Conservation (phyloP, 352 stramenopile genomes). For the Salisapilia sapeloensis region DNA sequence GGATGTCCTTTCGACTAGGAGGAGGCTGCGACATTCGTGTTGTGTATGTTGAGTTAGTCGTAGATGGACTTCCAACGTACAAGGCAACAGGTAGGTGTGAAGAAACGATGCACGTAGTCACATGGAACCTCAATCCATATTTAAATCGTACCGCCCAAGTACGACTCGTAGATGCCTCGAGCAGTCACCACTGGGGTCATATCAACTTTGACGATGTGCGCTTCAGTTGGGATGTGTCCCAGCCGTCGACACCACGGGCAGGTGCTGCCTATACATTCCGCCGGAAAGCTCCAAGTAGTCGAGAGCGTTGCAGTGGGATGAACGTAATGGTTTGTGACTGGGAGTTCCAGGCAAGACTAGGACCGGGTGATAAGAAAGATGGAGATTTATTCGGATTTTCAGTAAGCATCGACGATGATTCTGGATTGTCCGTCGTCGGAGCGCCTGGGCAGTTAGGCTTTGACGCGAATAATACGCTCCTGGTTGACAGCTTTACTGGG, state of each 20-base stretch:
- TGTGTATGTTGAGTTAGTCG: conserved; percentile 88
- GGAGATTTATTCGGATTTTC: conserved; percentile 76
- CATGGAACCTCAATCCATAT: conserved; percentile 82
- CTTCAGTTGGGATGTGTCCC: conserved; percentile 83
- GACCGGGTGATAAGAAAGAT: conserved; percentile 79
- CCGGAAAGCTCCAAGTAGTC: conserved; percentile 26
- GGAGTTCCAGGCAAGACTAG: conserved; percentile 77
- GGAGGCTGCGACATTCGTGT: conserved; percentile 86
- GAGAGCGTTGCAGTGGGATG: conserved; percentile 40
- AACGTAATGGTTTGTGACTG: conserved; percentile 62
- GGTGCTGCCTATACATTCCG: conserved; percentile 72
- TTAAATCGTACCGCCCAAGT: conserved; percentile 74
- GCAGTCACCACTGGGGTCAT: conserved; percentile 81
- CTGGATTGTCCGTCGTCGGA: conserved; percentile 64
- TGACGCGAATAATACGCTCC: conserved; percentile 69
- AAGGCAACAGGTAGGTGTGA: conserved; percentile 79
- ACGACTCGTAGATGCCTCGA: conserved; percentile 86
- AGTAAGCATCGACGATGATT: conserved; percentile 71
- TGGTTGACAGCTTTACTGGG: conserved; percentile 11
- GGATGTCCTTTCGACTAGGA: conserved; percentile 88
- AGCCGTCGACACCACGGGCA: conserved; percentile 41
- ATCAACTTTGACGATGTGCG: conserved; percentile 94
- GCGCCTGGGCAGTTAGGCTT: conserved; percentile 57
- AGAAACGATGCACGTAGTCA: conserved; percentile 79
- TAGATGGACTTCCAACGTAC: conserved; percentile 82